Evolutionary conservation across 2,329 filamentous ascomycete genomes (phyloP).

Genomic region (Botryotinia globosa): DNA sequence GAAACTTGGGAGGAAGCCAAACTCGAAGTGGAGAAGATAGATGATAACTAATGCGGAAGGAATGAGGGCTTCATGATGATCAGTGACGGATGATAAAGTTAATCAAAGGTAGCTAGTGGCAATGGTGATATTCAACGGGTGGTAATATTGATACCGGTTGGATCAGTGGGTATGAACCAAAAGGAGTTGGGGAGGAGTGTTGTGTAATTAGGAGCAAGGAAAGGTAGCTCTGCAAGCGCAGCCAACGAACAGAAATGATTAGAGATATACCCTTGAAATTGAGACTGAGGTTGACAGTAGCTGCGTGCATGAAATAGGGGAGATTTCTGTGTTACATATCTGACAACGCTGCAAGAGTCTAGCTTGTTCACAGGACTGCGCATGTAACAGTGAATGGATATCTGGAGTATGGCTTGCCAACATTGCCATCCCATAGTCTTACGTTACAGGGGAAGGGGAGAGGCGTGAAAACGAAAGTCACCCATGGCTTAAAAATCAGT

Average conservation of each 20-base stretch:
- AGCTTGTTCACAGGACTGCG: neutral
- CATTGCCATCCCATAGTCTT: neutral
- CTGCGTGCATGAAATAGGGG: neutral
- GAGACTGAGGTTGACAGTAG: neutral
- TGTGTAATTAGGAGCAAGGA: conserved; percentile 3
- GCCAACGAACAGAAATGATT: conserved; percentile 2
- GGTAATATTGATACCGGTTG: conserved; percentile 19
- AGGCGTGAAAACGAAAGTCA: neutral
- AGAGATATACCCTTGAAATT: conserved; percentile 18
- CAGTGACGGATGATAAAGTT: neutral
- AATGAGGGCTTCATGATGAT: neutral
- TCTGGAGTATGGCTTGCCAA: neutral
- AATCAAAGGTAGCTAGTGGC: neutral
- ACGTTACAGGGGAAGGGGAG: neutral
- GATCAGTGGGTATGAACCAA: conserved; percentile 8
- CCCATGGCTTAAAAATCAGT: neutral
- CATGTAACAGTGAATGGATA: too few relatives aligned
- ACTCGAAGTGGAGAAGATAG: conserved; percentile 67
- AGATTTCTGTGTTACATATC: neutral
- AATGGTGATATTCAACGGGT: conserved; percentile 23
- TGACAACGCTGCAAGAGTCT: neutral
- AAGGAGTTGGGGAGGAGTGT: neutral
- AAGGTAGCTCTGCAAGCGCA: conserved; percentile 5
- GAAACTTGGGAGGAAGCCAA: conserved; percentile 72
- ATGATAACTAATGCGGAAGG: conserved; percentile 39